Percentiles rank a stretch among this genome's conserved stretches.
These are phyloP conservation scores for Ganoderma multipileum DNA, from an alignment of 1,284 basidiomycete genomes.

Conservation along the genomic window DNA sequence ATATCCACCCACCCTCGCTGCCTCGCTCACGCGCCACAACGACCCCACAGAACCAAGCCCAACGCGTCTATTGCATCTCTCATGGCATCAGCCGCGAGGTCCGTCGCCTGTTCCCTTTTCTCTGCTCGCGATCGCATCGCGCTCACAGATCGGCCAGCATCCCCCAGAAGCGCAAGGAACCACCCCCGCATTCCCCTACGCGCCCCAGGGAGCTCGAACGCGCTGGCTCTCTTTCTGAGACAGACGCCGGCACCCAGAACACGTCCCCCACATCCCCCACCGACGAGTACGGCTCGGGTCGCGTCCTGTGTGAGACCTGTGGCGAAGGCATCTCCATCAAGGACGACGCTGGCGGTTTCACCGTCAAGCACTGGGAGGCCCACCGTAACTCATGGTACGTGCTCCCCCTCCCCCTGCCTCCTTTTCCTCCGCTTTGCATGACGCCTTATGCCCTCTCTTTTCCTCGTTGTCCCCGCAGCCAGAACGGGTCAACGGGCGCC, in stretches of 20 bases:
- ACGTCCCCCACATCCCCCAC: slow-evolving; percentile 40
- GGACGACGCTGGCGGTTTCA: slow-evolving; percentile 66
- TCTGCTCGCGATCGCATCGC: slow-evolving; percentile 4
- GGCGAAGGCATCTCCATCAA: slow-evolving; percentile 65
- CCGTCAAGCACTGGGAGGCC: slow-evolving; percentile 71
- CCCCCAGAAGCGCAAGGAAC: slow-evolving; percentile 52
- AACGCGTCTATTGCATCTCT: slow-evolving; percentile 29
- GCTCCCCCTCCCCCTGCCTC: slow-evolving; percentile 8
- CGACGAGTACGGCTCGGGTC: slow-evolving; percentile 62
- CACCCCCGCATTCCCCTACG: slow-evolving; percentile 36
- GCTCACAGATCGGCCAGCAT: slow-evolving; percentile 29
- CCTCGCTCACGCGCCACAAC: slow-evolving; percentile 4
- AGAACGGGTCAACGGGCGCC: slow-evolving; percentile 33
- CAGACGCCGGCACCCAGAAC: slow-evolving; percentile 27
- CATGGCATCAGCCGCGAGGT: slow-evolving; percentile 35
- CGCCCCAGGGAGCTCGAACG: slow-evolving; percentile 25
- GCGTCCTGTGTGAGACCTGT: slow-evolving; percentile 69
- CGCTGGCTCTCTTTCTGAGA: slow-evolving; percentile 30
- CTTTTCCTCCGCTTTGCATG: background rate
- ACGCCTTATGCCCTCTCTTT: background rate
- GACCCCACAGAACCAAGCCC: slow-evolving; percentile 13
- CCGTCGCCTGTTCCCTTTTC: slow-evolving; percentile 13
- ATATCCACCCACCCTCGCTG: background rate
- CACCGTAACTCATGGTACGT: slow-evolving; percentile 67
- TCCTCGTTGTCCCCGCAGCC: slow-evolving; percentile 24